Conservation (phyloP, 2,329 filamentous ascomycete species). For the Huntiella savannae region DNA sequence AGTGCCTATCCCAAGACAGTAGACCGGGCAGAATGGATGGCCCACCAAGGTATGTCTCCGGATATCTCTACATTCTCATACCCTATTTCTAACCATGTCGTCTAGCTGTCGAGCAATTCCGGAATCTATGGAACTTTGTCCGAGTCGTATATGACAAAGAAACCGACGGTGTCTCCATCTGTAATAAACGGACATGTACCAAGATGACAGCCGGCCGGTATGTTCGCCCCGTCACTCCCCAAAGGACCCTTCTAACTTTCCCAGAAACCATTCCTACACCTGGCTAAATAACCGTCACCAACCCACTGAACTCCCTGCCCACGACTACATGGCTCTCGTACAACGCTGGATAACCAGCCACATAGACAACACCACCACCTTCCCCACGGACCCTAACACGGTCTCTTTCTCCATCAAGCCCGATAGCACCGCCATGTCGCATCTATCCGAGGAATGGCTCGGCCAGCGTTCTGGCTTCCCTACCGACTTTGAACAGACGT, state of each 20-base stretch:
- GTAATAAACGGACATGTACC: conserved; percentile 58
- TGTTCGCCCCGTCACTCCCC: conserved; percentile 19
- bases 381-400: conserved; percentile 52
- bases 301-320: conserved; percentile 62
- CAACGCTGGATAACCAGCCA: conserved; percentile 77
- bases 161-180: conserved; percentile 48
- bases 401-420: conserved; percentile 35
- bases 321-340: conserved; percentile 67
- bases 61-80: too few relatives aligned
- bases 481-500: conserved; percentile 55
- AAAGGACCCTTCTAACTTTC: background rate
- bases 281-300: conserved; percentile 63
- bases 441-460: conserved; percentile 39
- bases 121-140: conserved; percentile 62
- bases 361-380: conserved; percentile 57
- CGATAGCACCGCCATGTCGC: conserved; percentile 27
- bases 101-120: conserved; percentile 64
- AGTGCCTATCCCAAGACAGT: conserved; percentile 70
- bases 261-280: conserved; percentile 59
- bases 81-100: conserved; percentile 12
- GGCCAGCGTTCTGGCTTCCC: conserved; percentile 70
- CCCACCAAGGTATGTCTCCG: conserved; percentile 50
- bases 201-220: conserved; percentile 74
- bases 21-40: conserved; percentile 72
- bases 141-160: conserved; percentile 62